Conservation (phyloP, 441 rosid species). For the Erodium moschatum region DNA sequence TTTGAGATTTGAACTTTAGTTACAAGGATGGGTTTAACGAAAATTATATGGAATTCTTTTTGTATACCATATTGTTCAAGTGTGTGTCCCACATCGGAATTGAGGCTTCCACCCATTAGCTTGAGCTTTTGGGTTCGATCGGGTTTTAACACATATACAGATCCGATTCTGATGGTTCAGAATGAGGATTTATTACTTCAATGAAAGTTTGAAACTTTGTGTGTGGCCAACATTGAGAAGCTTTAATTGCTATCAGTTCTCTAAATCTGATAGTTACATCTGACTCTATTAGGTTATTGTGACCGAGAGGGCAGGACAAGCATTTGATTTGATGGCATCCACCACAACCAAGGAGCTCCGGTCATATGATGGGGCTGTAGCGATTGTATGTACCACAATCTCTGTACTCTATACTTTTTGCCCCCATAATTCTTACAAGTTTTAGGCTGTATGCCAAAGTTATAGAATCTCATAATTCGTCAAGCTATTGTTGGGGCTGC, state of each 20-base stretch:
- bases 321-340: conserved; percentile 62
- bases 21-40: no score
- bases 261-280: conserved; percentile 10
- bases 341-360: conserved; percentile 48
- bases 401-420: neutral
- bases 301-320: conserved; percentile 80
- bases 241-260: neutral
- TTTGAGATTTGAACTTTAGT: no score
- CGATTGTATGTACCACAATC: conserved; percentile 53
- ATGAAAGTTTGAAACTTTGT: no score
- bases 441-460: conserved; percentile 4
- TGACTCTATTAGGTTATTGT: conserved; percentile 52
- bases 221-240: no score
- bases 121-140: no score
- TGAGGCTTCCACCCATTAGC: no score
- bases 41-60: no score
- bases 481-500: conserved; percentile 1
- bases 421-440: conserved; percentile 11
- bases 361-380: conserved; percentile 70
- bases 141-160: no score
- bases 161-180: no score
- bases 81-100: no score
- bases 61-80: no score
- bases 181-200: no score
- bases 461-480: conserved; percentile 9